Evolutionary conservation across 1,284 basidiomycete species (phyloP).

Genomic region (Ustilago crameri): DNA sequence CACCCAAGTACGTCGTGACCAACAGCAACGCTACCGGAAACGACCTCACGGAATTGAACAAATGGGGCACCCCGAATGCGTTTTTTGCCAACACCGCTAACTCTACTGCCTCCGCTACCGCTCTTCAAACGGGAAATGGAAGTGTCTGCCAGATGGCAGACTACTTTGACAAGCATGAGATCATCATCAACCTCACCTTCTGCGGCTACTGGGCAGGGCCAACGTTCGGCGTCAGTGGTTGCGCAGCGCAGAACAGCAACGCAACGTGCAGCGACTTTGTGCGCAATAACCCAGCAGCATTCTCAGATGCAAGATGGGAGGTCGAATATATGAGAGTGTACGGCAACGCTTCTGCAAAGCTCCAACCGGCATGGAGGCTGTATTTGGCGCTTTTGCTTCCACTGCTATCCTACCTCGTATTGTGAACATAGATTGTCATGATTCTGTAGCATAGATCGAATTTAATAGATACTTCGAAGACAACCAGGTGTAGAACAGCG

Average conservation of each 20-base stretch:
- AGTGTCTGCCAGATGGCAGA: constrained; percentile 45
- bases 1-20: constrained; percentile 44
- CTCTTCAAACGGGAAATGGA: constrained; percentile 13
- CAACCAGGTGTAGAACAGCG: too few relatives aligned
- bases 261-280: constrained; percentile 53
- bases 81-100: constrained; percentile 52
- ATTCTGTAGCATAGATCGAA: too few relatives aligned
- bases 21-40: constrained; percentile 41
- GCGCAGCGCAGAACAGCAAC: constrained; percentile 20
- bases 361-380: constrained; percentile 3
- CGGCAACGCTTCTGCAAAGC: constrained; percentile 14
- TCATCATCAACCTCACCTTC: constrained; percentile 55
- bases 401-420: constrained; percentile 3
- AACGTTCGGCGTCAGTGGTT: constrained; percentile 34
- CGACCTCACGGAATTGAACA: constrained; percentile 30
- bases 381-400: constrained; percentile 2
- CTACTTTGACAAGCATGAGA: constrained; percentile 52
- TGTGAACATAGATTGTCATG: not conserved
- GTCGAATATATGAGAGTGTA: constrained; percentile 60
- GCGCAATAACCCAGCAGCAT: constrained; percentile 40
- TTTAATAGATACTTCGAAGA: too few relatives aligned
- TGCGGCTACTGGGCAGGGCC: constrained; percentile 47
- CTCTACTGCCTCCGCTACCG: constrained; percentile 12
- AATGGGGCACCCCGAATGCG: constrained; percentile 51
- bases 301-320: constrained; percentile 57